Conservation (phyloP, 2,329 filamentous ascomycete genomes). For the Fusarium hostae region DNA sequence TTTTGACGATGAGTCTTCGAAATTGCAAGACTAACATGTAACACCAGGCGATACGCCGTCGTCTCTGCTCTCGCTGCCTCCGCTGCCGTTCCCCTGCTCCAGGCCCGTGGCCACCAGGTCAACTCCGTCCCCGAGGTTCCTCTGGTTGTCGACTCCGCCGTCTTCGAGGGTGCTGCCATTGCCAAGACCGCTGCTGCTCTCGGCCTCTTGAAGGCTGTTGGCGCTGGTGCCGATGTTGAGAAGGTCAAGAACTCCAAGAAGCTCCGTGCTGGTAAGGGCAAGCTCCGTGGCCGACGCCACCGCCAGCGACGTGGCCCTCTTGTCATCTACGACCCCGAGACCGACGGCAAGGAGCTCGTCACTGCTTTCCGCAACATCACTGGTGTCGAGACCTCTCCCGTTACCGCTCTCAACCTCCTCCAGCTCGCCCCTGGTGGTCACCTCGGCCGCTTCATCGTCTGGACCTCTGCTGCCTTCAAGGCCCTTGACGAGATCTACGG, state of each 20-base stretch:
- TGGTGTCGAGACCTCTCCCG: constrained; percentile 95
- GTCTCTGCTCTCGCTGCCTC: constrained; percentile 97
- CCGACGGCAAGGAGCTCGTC: constrained; percentile 94
- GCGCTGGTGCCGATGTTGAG: constrained; percentile 88
- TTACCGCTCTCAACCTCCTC: constrained; percentile 96
- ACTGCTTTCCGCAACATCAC: constrained; percentile 98
- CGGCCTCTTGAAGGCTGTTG: constrained; percentile 87
- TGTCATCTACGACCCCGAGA: constrained; percentile 95
- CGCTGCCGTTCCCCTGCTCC: constrained; percentile 90
- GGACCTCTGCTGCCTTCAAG: constrained; percentile 97
- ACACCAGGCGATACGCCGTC: constrained; percentile 88
- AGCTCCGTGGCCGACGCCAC: constrained; percentile 96
- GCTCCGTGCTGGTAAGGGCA: constrained; percentile 98
- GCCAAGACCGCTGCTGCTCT: constrained; percentile 91
- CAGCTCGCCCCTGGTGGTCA: constrained; percentile 99
- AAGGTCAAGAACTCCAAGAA: constrained; percentile 98
- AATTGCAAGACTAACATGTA: constrained; percentile 35
- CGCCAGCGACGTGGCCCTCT: constrained; percentile 97
- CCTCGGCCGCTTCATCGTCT: constrained; percentile 98
- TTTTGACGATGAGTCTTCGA: not conserved
- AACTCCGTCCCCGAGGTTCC: constrained; percentile 93
- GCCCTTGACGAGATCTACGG: constrained; percentile 98
- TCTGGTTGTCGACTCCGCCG: constrained; percentile 91
- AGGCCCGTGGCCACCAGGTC: constrained; percentile 97
- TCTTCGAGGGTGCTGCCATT: constrained; percentile 82